Evolutionary conservation across 352 stramenopile genomes (phyloP), one percentile per base, ranked within the genome.

Genomic region (Globisporangium splendens): DNA sequence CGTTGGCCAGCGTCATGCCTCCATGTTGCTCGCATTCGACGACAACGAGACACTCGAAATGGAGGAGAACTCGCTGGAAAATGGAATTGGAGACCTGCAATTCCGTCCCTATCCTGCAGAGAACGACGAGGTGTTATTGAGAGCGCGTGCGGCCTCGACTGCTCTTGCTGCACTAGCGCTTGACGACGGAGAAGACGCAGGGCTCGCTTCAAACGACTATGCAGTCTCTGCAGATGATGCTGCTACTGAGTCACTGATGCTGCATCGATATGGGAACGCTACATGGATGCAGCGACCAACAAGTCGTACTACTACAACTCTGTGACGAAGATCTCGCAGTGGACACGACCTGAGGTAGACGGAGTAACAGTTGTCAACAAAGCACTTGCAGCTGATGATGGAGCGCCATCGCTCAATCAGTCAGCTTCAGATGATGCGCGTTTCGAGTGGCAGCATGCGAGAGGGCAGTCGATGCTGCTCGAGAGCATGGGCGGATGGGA

Each of bases 291-390:
- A 17, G 47, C 57, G 46, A 81, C 61, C 22, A 73, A 67, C 67
- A 85, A 83, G 57, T 78, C 68, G 18, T 86, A 72, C 57, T 88
- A 87, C 52, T 83, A 69, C 69, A 80, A 85, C 52, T 60, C 47
- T 0, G 46, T 12, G 33, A 69, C 65, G 11, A 70, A 71, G 41
- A 50, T 69, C 44, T 83, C 77, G 2, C 73, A 72, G 48, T 86
- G 70, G 76, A 72, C 68, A 35, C 52, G 54, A 8, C 73, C 75
- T 15, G 47, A 61, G 13, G 43, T 50, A 20, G 59, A 42, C 0
- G 24, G 1, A 8, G 22, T 12, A 7, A 24, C 62, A 4, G 43
- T 64, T 4, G 2, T 64, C 35, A 38, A 70, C 18, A 61, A 18
- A 21, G 33, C 24, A 35, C 8, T 7, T 13, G 17, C 35, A 4